Evolutionary conservation across 1,284 basidiomycete genomes (phyloP), one percentile per base, ranked within the genome.

Genomic region (Trichosporon faecale): DNA sequence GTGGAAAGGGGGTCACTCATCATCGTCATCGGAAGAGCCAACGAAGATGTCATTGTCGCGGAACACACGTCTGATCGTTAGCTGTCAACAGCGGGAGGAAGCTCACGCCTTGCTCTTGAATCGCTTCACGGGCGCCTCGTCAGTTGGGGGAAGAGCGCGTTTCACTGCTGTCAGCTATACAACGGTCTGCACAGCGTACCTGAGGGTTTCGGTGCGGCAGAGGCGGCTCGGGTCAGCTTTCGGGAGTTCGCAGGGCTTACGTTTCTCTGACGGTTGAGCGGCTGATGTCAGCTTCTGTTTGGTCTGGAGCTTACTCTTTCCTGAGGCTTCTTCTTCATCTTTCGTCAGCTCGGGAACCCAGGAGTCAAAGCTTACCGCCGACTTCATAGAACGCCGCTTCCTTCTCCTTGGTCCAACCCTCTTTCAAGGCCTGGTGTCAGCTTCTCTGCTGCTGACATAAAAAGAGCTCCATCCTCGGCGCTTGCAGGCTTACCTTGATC

Each of bases 21-120:
- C 65, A n/a, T 68, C 68, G 1, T 74, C 73, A 9, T 60, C 63
- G 65, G 74, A 73, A 0, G 74, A 70, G 27, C 55, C 71, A 3
- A 70, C 75, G 65, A 76, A 76, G 9, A 76, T 74, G 70, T 76
- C 76, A 37, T 76, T 70, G 27, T 76, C 76, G 44, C 72, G 73
- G 68, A 66, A 74, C n/a, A 27, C 2, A 8, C 35, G 40, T 2
- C 75, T 76, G 52, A 11, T 14, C 8, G 64, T 74, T 61, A 74
- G 69, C 61, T 66, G 3, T 3, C 1, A 3, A 5, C 5, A 1
- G 1, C 25, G 4, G n/a, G 11, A 35, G 4, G 4, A 1, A n/a
- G 69, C 75, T 70, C 69, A 76, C 72, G 75, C 75, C 12, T 65
- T 65, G 5, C 70, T 66, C 55, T 74, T 73, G 40, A 25, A 25